These are phyloP conservation scores for Kwoniella dejecticola DNA, from an alignment of 768 basidiomycete genomes.

Conservation along the genomic window DNA sequence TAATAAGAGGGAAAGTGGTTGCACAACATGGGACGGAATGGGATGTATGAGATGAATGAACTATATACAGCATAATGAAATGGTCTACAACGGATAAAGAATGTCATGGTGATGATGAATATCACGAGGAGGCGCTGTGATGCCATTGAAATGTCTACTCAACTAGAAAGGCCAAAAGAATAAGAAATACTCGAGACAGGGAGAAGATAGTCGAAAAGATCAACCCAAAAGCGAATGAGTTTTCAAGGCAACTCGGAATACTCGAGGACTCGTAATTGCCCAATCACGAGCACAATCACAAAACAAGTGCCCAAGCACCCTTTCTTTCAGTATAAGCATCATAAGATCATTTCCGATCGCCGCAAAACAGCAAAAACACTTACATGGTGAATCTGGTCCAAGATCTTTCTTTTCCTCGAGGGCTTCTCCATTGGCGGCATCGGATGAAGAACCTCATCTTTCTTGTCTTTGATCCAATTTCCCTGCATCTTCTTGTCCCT, in stretches of 20 bases:
- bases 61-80: not conserved
- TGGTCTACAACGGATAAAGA: too few relatives aligned
- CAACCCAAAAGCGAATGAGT: too few relatives aligned
- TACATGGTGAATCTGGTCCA: slow-evolving; percentile 27
- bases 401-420: slow-evolving; percentile 13
- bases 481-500: not conserved
- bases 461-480: not conserved
- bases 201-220: not conserved
- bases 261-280: not conserved
- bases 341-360: too few relatives aligned
- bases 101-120: too few relatives aligned
- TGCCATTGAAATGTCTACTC: not conserved
- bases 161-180: not conserved
- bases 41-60: not conserved
- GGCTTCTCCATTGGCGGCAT: slow-evolving; percentile 11
- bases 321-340: slow-evolving; percentile 4
- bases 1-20: not conserved
- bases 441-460: slow-evolving; percentile 1
- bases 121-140: too few relatives aligned
- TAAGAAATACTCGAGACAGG: not conserved
- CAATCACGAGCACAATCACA: slow-evolving; percentile 1
- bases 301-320: slow-evolving; percentile 24
- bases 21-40: not conserved
- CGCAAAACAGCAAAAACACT: too few relatives aligned
- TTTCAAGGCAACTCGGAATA: not conserved